Percentiles rank a stretch among this genome's conserved stretches.
phyloP scores from a whole-genome alignment of 1,139 yeast genomes.

The Scheffersomyces insectosa region DNA sequence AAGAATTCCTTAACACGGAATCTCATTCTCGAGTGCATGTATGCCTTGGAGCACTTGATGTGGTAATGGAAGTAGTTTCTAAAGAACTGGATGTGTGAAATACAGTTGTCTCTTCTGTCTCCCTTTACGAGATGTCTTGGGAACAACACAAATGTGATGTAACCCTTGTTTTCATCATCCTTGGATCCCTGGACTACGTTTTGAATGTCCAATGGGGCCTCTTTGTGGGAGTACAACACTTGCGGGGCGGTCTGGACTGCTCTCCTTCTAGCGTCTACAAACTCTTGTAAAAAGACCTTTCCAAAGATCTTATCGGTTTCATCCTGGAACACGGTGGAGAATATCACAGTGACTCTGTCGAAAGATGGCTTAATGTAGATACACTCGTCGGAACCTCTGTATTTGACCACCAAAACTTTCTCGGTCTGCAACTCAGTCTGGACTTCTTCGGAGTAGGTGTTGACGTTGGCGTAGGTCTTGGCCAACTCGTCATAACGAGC shows the following conservation, averaged over 20 bases:
- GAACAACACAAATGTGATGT: conserved; percentile 73
- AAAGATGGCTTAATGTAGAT: conserved; percentile 89
- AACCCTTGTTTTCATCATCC: conserved; percentile 62
- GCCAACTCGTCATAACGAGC: conserved; percentile 72
- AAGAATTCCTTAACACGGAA: conserved; percentile 89
- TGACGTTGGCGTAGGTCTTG: conserved; percentile 46
- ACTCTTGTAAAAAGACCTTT: conserved; percentile 93
- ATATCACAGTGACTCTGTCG: conserved; percentile 95
- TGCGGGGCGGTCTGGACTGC: conserved; percentile 98
- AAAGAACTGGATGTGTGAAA: conserved; percentile 86
- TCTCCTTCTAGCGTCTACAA: conserved; percentile 95
- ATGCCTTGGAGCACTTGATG: conserved; percentile 96
- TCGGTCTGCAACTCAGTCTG: conserved; percentile 52
- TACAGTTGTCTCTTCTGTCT: conserved; percentile 79
- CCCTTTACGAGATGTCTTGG: conserved; percentile 72
- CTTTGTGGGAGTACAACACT: conserved; percentile 84
- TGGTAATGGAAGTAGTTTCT: conserved; percentile 98
- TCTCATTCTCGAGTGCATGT: conserved; percentile 98
- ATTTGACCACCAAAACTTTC: conserved; percentile 71
- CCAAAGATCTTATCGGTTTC: conserved; percentile 97
- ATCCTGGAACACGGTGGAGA: conserved; percentile 91
- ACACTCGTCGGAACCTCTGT: conserved; percentile 85
- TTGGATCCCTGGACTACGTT: conserved; percentile 39
- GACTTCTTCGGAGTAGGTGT: conserved; percentile 52
- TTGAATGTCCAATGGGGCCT: conserved; percentile 88